A percentile compares a stretch with the other conserved stretches of the same genome.
Conservation (phyloP, 1,139 yeast species). For the Martiniozyma asiatica region DNA sequence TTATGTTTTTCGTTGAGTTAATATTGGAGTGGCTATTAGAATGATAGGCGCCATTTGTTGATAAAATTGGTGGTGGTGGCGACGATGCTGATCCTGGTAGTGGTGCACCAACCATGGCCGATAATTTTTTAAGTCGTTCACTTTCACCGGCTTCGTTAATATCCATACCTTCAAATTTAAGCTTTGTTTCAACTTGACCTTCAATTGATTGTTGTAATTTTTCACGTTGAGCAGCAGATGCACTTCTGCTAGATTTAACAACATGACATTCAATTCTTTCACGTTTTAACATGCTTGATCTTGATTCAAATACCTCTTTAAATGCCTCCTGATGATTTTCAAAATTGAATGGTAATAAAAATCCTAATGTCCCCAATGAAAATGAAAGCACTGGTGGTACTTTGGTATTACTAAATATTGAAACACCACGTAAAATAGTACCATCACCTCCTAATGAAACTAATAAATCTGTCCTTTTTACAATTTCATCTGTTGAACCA, state of each 20-base stretch:
- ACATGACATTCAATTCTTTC: conserved; percentile 70
- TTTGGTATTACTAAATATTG: conserved; percentile 47
- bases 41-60: no score
- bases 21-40: no score
- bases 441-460: conserved; percentile 96
- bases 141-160: conserved; percentile 4
- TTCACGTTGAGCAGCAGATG: conserved; percentile 6
- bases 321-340: conserved; percentile 50
- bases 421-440: conserved; percentile 52
- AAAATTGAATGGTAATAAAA: conserved; percentile 77
- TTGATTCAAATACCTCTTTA: conserved; percentile 48
- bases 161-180: neutral
- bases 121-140: conserved; percentile 10
- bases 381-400: conserved; percentile 88
- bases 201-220: conserved; percentile 4
- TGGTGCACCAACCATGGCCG: conserved; percentile 11
- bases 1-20: no score
- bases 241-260: conserved; percentile 28
- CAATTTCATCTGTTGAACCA: conserved; percentile 47
- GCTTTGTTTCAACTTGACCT: neutral
- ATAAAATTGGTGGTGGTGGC: no score
- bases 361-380: conserved; percentile 87
- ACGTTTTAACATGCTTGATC: conserved; percentile 63
- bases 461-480: conserved; percentile 50
- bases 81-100: no score